Percentiles rank a stretch among this genome's conserved stretches.
These are phyloP conservation scores for Aspergillus aculeatus DNA, from an alignment of 2,329 filamentous ascomycete genomes.

Conservation along the genomic window DNA sequence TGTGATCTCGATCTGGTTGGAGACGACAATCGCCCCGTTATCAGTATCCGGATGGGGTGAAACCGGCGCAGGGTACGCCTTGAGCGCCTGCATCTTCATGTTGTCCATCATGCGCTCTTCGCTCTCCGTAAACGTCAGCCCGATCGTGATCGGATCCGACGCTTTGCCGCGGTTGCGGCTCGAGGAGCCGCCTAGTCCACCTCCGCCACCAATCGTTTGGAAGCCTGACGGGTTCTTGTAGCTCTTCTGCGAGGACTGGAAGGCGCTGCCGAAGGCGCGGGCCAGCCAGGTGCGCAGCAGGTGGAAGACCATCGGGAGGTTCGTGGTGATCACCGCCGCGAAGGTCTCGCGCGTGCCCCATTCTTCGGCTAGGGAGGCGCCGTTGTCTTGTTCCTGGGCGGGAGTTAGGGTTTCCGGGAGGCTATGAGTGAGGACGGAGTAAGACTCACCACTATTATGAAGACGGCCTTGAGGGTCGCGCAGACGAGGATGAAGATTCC, in stretches of 20 bases:
- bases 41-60: constrained; percentile 8
- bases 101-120: constrained; percentile 48
- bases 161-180: constrained; percentile 33
- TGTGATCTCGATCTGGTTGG: constrained; percentile 43
- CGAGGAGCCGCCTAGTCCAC: constrained; percentile 11
- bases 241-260: constrained; percentile 40
- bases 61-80: constrained; percentile 17
- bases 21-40: constrained; percentile 41
- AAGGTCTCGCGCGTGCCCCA: constrained; percentile 44
- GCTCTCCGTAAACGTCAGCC: constrained; percentile 44
- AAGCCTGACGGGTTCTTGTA: constrained; percentile 40
- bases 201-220: constrained; percentile 24
- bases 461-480: constrained; percentile 52
- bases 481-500: constrained; percentile 54
- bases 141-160: constrained; percentile 36
- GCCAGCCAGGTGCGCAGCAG: constrained; percentile 43
- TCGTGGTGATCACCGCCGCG: constrained; percentile 39
- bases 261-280: constrained; percentile 38
- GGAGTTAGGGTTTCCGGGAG: neutral
- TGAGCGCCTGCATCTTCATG: constrained; percentile 43
- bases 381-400: constrained; percentile 29
- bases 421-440: neutral
- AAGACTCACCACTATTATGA: constrained; percentile 43
- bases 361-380: constrained; percentile 33
- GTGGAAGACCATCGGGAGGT: constrained; percentile 42